Evolutionary conservation across 306 rosid species (phyloP).

Genomic region (Cucurbita moschata): DNA sequence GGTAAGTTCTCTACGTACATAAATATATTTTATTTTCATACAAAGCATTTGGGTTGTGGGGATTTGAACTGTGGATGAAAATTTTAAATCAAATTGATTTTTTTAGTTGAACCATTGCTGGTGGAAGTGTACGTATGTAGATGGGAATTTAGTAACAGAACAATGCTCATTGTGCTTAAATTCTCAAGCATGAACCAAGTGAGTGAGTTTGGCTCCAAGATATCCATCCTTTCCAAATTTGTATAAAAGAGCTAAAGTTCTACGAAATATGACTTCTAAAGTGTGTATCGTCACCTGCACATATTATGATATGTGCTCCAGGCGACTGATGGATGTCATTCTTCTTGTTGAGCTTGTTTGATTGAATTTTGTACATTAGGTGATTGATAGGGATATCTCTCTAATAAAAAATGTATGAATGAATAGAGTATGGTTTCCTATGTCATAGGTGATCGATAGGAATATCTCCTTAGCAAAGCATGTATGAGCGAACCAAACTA

Average conservation of each 20-base stretch:
- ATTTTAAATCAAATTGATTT: background rate
- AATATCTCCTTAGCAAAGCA: too few relatives aligned
- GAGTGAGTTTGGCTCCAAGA: background rate
- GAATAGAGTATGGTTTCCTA: too few relatives aligned
- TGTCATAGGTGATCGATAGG: too few relatives aligned
- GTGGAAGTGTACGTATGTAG: background rate
- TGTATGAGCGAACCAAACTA: too few relatives aligned
- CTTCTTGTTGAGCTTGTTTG: too few relatives aligned
- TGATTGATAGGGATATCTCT: too few relatives aligned
- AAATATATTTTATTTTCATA: background rate
- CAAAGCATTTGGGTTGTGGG: background rate
- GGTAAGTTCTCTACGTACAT: conserved; percentile 18
- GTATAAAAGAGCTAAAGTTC: background rate
- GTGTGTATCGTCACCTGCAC: background rate
- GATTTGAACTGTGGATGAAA: background rate
- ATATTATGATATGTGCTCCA: too few relatives aligned
- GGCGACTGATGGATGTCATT: too few relatives aligned
- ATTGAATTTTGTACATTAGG: too few relatives aligned
- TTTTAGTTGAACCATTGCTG: background rate
- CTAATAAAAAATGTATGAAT: too few relatives aligned
- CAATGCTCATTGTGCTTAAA: background rate
- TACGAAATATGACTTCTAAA: background rate
- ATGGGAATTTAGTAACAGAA: background rate
- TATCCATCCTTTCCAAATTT: background rate
- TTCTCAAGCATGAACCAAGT: background rate